These are phyloP conservation scores for Myxozyma vanderwaltii DNA, from an alignment of 805 yeast species.

Conservation along the genomic window DNA sequence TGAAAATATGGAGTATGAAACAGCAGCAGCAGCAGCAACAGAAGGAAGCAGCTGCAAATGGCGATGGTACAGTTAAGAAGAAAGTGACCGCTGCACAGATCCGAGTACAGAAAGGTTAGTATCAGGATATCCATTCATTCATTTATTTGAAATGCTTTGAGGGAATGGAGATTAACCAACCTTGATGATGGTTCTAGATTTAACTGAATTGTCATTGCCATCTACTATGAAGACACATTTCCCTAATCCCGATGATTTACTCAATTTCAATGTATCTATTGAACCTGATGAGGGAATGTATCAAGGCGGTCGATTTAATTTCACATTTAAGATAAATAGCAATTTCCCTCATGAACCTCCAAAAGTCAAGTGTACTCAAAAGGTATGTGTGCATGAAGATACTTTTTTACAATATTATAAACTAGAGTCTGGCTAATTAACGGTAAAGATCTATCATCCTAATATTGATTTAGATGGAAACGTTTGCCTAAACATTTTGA, in stretches of 20 bases:
- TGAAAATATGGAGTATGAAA: conserved; percentile 62
- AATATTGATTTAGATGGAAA: conserved; percentile 89
- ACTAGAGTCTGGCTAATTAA: background rate
- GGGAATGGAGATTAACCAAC: too few species aligned
- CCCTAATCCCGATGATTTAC: conserved; percentile 58
- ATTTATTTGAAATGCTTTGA: too few species aligned
- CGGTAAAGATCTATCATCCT: conserved; percentile 75
- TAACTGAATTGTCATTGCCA: conserved; percentile 69
- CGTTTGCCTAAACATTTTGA: conserved; percentile 82
- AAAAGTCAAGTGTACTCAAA: conserved; percentile 52
- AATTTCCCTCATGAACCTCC: conserved; percentile 94
- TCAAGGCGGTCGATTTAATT: conserved; percentile 65
- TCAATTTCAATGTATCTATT: conserved; percentile 61
- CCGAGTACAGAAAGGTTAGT: conserved; percentile 60
- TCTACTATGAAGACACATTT: conserved; percentile 54
- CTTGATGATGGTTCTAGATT: too few species aligned
- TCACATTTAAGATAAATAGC: conserved; percentile 64
- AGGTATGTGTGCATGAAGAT: too few species aligned
- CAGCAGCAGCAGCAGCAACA: conserved; percentile 55
- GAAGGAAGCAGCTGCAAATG: conserved; percentile 41
- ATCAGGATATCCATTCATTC: too few species aligned
- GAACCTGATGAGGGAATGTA: conserved; percentile 75
- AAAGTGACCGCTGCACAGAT: conserved; percentile 65
- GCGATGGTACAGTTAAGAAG: conserved; percentile 38
- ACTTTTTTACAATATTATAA: too few species aligned